phyloP scores from a whole-genome alignment of 495 filamentous ascomycete genomes.

The Aspergillus taichungensis region DNA sequence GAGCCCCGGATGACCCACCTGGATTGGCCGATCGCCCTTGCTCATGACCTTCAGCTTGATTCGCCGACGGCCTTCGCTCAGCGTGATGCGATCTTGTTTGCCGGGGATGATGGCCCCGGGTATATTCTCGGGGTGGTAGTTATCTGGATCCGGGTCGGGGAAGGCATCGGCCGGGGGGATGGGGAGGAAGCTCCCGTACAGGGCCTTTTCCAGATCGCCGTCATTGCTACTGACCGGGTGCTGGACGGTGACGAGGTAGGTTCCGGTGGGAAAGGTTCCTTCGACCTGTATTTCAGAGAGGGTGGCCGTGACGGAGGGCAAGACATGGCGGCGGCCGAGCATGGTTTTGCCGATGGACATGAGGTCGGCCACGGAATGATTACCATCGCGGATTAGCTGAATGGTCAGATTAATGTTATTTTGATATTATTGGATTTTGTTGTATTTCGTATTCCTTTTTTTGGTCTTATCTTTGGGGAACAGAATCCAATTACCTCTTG shows the following conservation, averaged over 20 bases:
- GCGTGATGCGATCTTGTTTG: constrained; percentile 50
- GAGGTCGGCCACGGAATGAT: constrained; percentile 83
- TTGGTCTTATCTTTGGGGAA: too few species aligned
- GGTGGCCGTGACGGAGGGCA: constrained; percentile 67
- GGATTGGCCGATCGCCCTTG: constrained; percentile 84
- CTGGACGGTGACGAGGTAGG: constrained; percentile 92
- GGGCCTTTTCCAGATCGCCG: constrained; percentile 72
- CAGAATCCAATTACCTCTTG: constrained; percentile 55
- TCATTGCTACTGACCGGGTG: constrained; percentile 81
- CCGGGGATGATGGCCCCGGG: constrained; percentile 74
- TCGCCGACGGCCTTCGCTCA: constrained; percentile 70
- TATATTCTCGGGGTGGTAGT: constrained; percentile 54
- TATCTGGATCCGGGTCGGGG: constrained; percentile 49
- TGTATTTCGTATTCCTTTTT: too few species aligned
- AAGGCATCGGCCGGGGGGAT: constrained; percentile 61
- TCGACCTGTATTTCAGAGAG: constrained; percentile 85
- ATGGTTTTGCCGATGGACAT: constrained; percentile 87
- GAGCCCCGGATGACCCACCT: constrained; percentile 40
- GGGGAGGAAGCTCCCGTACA: constrained; percentile 91
- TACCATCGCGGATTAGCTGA: constrained; percentile 90
- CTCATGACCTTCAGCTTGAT: constrained; percentile 71
- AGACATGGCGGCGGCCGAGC: constrained; percentile 89
- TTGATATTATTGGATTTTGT: too few species aligned
- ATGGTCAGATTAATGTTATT: neutral
- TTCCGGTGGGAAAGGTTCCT: constrained; percentile 84